phyloP scores from a whole-genome alignment of 2,329 filamentous ascomycete genomes.

The Fusarium succisae region DNA sequence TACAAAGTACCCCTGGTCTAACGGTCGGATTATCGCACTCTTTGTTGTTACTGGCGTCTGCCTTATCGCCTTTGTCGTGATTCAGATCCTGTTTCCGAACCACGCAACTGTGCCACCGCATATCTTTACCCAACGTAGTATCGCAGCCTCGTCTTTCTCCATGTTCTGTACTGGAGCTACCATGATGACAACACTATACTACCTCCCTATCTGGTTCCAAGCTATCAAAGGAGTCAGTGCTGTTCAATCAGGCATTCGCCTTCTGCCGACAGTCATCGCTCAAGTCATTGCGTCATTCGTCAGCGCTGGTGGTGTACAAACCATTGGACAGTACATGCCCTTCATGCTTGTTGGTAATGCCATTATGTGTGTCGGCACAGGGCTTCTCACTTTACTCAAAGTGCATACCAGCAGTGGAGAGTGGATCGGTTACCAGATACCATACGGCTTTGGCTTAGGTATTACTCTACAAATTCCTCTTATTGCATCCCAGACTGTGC shows the following conservation, averaged over 20 bases:
- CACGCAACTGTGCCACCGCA: conserved; percentile 9
- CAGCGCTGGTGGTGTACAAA: conserved; percentile 2
- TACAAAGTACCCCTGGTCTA: conserved; percentile 9
- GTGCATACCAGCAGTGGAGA: conserved; percentile 43
- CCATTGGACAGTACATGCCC: conserved; percentile 26
- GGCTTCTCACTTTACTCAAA: conserved; percentile 31
- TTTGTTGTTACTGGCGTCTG: neutral
- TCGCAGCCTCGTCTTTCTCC: conserved; percentile 14
- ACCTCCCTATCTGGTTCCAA: conserved; percentile 25
- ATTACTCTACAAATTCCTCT: conserved; percentile 54
- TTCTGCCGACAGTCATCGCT: neutral
- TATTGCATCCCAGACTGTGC: conserved; percentile 55
- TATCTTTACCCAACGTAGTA: conserved; percentile 7
- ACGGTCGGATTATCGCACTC: neutral
- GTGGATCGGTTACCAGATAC: conserved; percentile 57
- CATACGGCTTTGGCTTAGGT: conserved; percentile 55
- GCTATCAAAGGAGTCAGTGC: conserved; percentile 7
- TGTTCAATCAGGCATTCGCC: conserved; percentile 10
- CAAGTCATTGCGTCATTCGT: conserved; percentile 17
- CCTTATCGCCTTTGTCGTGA: neutral
- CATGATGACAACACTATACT: conserved; percentile 27
- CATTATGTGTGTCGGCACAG: conserved; percentile 18
- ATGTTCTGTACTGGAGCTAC: conserved; percentile 21
- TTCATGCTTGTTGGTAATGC: conserved; percentile 26
- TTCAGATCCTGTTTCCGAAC: neutral